Conservation (phyloP, 2,329 filamentous ascomycete genomes). For the Monosporascus sp. region DNA sequence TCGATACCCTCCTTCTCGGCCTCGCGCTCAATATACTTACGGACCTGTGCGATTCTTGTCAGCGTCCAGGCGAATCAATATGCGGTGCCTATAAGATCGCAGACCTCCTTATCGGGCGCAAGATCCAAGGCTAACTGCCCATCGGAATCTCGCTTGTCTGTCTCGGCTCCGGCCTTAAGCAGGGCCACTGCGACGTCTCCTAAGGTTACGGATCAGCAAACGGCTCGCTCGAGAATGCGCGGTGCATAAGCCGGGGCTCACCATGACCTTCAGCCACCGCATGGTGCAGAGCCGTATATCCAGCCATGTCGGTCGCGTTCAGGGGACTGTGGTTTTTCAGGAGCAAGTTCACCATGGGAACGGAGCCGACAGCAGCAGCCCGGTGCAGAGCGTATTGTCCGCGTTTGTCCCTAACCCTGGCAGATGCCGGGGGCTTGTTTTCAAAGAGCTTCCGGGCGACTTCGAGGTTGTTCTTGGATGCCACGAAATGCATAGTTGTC, state of each 20-base stretch:
- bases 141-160: constrained; percentile 67
- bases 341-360: constrained; percentile 79
- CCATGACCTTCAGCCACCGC: constrained; percentile 70
- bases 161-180: constrained; percentile 79
- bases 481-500: constrained; percentile 86
- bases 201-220: constrained; percentile 17
- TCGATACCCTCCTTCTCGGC: constrained; percentile 83
- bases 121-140: constrained; percentile 71
- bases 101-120: constrained; percentile 78
- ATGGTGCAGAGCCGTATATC: constrained; percentile 87
- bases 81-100: constrained; percentile 16
- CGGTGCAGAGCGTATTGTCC: constrained; percentile 90
- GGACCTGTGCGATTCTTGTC: constrained; percentile 45
- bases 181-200: constrained; percentile 78
- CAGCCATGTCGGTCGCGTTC: constrained; percentile 75
- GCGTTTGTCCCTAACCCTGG: constrained; percentile 75
- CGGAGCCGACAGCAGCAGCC: constrained; percentile 81
- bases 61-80: constrained; percentile 4
- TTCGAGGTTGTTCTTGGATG: constrained; percentile 84
- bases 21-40: constrained; percentile 68
- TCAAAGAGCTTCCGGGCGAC: constrained; percentile 71
- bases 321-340: constrained; percentile 73
- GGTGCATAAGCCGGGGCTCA: constrained; percentile 24
- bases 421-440: constrained; percentile 63
- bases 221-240: not conserved